phyloP scores from a whole-genome alignment of 352 stramenopile genomes.

The Pythium utonaiense region DNA sequence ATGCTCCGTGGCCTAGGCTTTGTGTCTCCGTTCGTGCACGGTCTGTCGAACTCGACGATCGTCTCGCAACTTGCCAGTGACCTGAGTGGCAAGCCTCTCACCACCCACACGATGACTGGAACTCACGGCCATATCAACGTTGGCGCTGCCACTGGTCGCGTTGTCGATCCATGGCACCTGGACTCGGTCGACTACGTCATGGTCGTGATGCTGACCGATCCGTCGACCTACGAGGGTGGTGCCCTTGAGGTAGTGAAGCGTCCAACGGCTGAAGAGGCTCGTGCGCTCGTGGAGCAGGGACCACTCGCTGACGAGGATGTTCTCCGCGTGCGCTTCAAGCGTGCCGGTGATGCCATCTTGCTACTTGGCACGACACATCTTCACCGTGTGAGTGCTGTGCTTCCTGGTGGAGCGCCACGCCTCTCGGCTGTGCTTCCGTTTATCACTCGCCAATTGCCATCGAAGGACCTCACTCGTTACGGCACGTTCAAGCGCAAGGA shows the following conservation, averaged over 20 bases:
- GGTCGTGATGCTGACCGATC: constrained; percentile 28
- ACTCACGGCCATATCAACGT: constrained; percentile 28
- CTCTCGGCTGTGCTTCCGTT: constrained; percentile 25
- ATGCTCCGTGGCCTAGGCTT: constrained; percentile 24
- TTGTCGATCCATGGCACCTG: constrained; percentile 24
- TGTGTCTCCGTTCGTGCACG: constrained; percentile 21
- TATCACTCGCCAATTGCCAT: constrained; percentile 21
- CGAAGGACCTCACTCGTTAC: constrained; percentile 22
- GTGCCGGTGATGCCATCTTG: constrained; percentile 19
- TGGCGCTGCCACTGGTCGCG: constrained; percentile 16
- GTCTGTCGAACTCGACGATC: constrained; percentile 11
- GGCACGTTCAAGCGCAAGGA: constrained; percentile 28
- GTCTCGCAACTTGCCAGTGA: constrained; percentile 16
- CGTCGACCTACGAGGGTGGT: constrained; percentile 17
- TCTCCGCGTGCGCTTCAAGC: constrained; percentile 19
- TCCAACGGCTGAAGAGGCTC: constrained; percentile 8
- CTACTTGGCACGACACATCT: constrained; percentile 21
- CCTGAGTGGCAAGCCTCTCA: constrained; percentile 16
- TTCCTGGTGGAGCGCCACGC: constrained; percentile 13
- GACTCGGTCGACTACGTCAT: constrained; percentile 29
- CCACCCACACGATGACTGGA: constrained; percentile 17
- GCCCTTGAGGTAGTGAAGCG: constrained; percentile 21
- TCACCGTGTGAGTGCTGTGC: constrained; percentile 20
- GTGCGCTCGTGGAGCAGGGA: constrained; percentile 15
- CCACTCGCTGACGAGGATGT: constrained; percentile 16